phyloP scores from a whole-genome alignment of 2,329 filamentous ascomycete species.

The Clathrospora elynae region DNA sequence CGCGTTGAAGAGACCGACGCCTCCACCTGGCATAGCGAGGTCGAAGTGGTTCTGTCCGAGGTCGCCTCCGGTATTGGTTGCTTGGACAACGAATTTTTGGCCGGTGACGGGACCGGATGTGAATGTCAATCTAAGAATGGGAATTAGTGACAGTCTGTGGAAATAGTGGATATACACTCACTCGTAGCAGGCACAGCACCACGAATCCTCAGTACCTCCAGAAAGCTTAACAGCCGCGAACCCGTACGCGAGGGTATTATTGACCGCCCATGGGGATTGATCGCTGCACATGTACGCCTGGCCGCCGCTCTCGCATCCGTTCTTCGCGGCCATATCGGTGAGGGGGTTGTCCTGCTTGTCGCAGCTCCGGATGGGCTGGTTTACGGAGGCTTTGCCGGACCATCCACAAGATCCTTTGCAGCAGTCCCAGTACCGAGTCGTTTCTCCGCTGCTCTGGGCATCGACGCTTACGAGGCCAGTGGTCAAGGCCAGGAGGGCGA shows the following conservation, averaged over 20 bases:
- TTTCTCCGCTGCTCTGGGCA: slow-evolving; percentile 38
- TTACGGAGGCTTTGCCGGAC: slow-evolving; percentile 62
- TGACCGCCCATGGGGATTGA: slow-evolving; percentile 67
- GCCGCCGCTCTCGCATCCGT: slow-evolving; percentile 62
- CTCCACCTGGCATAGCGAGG: slow-evolving; percentile 47
- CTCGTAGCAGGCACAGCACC: slow-evolving; percentile 71
- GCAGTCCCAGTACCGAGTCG: slow-evolving; percentile 61
- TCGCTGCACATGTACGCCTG: slow-evolving; percentile 63
- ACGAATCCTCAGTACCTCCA: slow-evolving; percentile 59
- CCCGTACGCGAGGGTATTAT: slow-evolving; percentile 64
- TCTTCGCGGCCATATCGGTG: slow-evolving; percentile 55
- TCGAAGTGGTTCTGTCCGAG: slow-evolving; percentile 47
- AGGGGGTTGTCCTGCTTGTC: slow-evolving; percentile 62
- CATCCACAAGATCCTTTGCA: slow-evolving; percentile 71
- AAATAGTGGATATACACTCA: slow-evolving; percentile 16
- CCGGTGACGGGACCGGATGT: slow-evolving; percentile 61
- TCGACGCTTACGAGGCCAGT: slow-evolving; percentile 35
- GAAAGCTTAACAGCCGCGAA: slow-evolving; percentile 66
- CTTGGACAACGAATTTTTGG: slow-evolving; percentile 68
- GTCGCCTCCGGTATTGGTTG: slow-evolving; percentile 62
- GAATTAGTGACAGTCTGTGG: slow-evolving; percentile 8
- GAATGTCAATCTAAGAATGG: slow-evolving; percentile 56
- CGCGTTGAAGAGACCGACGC: slow-evolving; percentile 45
- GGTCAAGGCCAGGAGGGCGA: slow-evolving; percentile 34
- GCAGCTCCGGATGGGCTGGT: slow-evolving; percentile 60